Evolutionary conservation across 371 early-diverging fungal species (phyloP).

Genomic region (Batrachochytrium dendrobatidis): DNA sequence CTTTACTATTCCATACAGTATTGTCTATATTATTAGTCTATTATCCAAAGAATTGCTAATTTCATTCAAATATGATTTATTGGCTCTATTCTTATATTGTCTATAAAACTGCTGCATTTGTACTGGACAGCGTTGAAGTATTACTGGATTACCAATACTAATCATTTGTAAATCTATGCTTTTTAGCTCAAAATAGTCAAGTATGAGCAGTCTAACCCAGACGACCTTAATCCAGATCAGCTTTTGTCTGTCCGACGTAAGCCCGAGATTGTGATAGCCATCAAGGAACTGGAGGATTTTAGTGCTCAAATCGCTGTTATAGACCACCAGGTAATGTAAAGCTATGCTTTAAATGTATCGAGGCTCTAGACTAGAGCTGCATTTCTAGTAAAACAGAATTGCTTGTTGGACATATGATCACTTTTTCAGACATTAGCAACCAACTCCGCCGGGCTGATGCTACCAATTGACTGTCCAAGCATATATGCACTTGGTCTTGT

Average conservation of each 20-base stretch:
- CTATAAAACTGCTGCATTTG: neutral
- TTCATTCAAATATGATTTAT: neutral
- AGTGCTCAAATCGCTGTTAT: neutral
- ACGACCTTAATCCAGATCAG: slow-evolving; percentile 15
- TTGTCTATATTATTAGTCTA: neutral
- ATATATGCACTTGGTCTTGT: too few species aligned
- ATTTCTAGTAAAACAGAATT: too few species aligned
- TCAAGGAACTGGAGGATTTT: slow-evolving; percentile 15
- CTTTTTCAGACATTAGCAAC: too few species aligned
- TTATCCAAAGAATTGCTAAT: neutral
- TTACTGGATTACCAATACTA: too few species aligned
- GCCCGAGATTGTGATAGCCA: slow-evolving; percentile 1
- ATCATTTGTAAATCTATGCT: too few species aligned
- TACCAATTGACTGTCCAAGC: too few species aligned
- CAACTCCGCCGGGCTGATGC: too few species aligned
- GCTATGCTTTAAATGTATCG: too few species aligned
- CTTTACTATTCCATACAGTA: neutral
- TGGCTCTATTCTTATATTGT: neutral
- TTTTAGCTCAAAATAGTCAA: neutral
- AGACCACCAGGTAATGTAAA: neutral
- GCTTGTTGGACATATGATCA: too few species aligned
- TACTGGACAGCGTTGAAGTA: neutral
- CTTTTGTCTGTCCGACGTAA: slow-evolving; percentile 5
- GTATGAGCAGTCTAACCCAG: neutral
- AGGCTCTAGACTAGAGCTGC: too few species aligned